Percentiles rank a stretch among this genome's conserved stretches.
phyloP scores from a whole-genome alignment of 768 basidiomycete species.

The Boletus barrowsii region DNA sequence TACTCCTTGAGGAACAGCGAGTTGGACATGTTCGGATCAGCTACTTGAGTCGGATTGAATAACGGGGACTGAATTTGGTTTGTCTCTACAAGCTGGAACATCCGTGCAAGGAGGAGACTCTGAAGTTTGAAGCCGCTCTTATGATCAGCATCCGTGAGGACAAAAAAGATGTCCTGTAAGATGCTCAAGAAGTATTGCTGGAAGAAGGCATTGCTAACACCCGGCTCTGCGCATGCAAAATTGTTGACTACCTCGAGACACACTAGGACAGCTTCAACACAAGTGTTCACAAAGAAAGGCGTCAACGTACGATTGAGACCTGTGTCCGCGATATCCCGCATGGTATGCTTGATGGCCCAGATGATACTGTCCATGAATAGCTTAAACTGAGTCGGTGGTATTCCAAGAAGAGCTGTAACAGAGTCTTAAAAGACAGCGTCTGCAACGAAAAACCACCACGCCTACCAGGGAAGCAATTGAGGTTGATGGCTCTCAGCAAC shows the following conservation, averaged over 20 bases:
- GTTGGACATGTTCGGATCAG: constrained; percentile 74
- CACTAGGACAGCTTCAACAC: constrained; percentile 46
- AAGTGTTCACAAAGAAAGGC: not conserved
- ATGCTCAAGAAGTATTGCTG: constrained; percentile 92
- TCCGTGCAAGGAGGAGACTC: constrained; percentile 83
- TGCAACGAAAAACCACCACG: not conserved
- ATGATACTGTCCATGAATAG: constrained; percentile 97
- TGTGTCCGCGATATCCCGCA: constrained; percentile 96
- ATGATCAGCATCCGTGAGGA: constrained; percentile 96
- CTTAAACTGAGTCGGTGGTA: constrained; percentile 94
- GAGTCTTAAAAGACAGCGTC: not conserved
- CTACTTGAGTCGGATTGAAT: constrained; percentile 72
- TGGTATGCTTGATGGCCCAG: constrained; percentile 99
- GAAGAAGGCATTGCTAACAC: constrained; percentile 90
- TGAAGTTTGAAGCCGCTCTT: constrained; percentile 99
- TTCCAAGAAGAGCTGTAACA: constrained; percentile 61
- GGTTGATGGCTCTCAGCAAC: constrained; percentile 86
- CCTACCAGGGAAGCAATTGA: constrained; percentile 92
- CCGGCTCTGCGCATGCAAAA: constrained; percentile 76
- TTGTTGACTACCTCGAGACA: constrained; percentile 94
- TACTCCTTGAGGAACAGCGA: constrained; percentile 79
- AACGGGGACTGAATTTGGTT: constrained; percentile 79
- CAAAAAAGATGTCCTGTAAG: constrained; percentile 94
- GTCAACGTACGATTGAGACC: constrained; percentile 62
- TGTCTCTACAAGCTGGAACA: constrained; percentile 90